phyloP scores from a whole-genome alignment of 139 green algal species.

The Pseudopediastrum boryanum region DNA sequence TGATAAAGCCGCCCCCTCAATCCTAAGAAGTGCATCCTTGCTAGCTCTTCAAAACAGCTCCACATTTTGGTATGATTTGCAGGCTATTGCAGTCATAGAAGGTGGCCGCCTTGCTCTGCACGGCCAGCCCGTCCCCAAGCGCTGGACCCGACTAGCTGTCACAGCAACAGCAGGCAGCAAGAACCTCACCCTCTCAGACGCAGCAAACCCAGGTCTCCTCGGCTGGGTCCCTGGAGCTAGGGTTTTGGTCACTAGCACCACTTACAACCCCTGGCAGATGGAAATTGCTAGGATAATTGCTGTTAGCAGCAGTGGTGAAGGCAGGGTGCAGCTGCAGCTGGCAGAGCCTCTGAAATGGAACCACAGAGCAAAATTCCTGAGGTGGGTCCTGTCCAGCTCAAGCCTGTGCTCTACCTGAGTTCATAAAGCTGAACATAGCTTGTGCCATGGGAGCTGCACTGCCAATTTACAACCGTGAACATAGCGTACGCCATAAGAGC shows the following conservation, averaged over 20 bases:
- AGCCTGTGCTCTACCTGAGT: too few relatives aligned
- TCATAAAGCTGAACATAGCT: too few relatives aligned
- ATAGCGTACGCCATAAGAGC: too few relatives aligned
- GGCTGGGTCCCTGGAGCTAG: slow-evolving; percentile 39
- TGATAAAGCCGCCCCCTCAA: too few relatives aligned
- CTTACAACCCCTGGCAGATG: slow-evolving; percentile 43
- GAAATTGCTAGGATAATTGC: slow-evolving; percentile 49
- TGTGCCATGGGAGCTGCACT: too few relatives aligned
- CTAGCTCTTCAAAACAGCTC: not conserved
- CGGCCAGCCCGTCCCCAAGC: slow-evolving; percentile 38
- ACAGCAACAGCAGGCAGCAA: slow-evolving; percentile 35
- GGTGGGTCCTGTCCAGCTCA: too few relatives aligned
- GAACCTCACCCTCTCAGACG: slow-evolving; percentile 25
- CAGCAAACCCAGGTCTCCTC: slow-evolving; percentile 9
- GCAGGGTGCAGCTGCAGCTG: slow-evolving; percentile 37
- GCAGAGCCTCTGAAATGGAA: slow-evolving; percentile 27
- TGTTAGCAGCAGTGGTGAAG: not conserved
- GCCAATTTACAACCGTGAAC: too few relatives aligned
- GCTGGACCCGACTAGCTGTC: slow-evolving; percentile 47
- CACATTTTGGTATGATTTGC: not conserved
- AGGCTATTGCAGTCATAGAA: slow-evolving; percentile 32
- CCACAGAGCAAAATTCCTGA: slow-evolving; percentile 25
- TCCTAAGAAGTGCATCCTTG: too few relatives aligned
- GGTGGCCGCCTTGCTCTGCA: slow-evolving; percentile 43
- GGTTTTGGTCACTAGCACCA: slow-evolving; percentile 52